Percentiles rank a stretch among this genome's conserved stretches.
phyloP scores from a whole-genome alignment of 2,329 filamentous ascomycete genomes.

The Thelonectria blattea region DNA sequence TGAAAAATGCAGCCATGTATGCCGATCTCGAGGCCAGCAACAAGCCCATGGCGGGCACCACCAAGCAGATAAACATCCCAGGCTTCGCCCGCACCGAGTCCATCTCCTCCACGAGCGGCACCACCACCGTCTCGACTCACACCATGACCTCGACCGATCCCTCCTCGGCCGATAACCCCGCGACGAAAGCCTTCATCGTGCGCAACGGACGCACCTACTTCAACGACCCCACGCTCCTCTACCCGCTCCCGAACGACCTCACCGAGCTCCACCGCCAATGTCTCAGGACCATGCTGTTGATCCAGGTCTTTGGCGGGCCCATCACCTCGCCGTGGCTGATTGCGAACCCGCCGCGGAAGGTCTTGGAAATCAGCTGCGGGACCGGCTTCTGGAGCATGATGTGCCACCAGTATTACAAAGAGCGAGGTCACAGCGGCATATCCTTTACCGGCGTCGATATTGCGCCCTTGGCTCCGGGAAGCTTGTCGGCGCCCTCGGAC shows the following conservation, averaged over 20 bases:
- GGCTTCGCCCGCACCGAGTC: conserved; percentile 50
- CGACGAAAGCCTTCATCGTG: conserved; percentile 65
- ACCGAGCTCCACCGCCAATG: conserved; percentile 87
- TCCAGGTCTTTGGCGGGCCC: conserved; percentile 80
- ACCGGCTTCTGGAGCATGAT: conserved; percentile 89
- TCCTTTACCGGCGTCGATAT: conserved; percentile 85
- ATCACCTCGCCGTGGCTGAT: conserved; percentile 74
- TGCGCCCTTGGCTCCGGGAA: conserved; percentile 67
- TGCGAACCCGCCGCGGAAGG: conserved; percentile 72
- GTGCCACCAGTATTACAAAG: conserved; percentile 80
- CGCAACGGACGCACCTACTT: conserved; percentile 85
- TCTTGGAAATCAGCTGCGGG: conserved; percentile 88
- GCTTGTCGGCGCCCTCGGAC: conserved; percentile 38
- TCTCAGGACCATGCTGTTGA: conserved; percentile 79
- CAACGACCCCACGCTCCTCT: conserved; percentile 72
- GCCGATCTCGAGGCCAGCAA: conserved; percentile 39
- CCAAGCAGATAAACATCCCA: conserved; percentile 44
- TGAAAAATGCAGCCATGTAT: conserved; percentile 48
- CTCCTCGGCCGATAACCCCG: conserved; percentile 50
- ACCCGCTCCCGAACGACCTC: conserved; percentile 89
- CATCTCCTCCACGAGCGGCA: conserved; percentile 54
- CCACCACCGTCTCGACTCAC: conserved; percentile 49
- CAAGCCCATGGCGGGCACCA: conserved; percentile 38
- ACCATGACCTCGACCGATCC: conserved; percentile 58
- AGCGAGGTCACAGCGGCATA: conserved; percentile 70